Evolutionary conservation across 768 basidiomycete species (phyloP), one percentile per base, ranked within the genome.

Genomic region (Hygrophorus pudorinus): DNA sequence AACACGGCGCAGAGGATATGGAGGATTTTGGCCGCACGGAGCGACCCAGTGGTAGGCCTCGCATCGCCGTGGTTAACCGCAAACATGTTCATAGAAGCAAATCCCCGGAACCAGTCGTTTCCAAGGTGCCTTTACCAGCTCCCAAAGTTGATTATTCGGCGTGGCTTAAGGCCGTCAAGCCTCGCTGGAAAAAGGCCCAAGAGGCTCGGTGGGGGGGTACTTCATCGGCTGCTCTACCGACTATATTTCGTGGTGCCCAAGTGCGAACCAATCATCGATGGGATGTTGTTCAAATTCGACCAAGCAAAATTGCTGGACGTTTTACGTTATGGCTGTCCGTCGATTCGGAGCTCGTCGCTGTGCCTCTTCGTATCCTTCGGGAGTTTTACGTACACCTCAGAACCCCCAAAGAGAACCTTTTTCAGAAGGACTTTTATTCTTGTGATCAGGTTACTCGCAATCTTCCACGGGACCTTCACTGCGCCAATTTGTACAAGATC

Each of bases 381-480:
- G 81, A 93, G 55, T 96, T 98, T 61, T 97, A 94, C 61, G 71
- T 98, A 47, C 93, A 97, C 56, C 71, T 94, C 45, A 82, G 91
- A 16, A 36, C 32, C 8, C 69, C 80, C 0, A 70, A 67, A n/a
- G 67, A 74, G n/a, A 72, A 70, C 2, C 62, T 81, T 20, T 93
- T 93, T 63, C 76, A 68, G 28, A 66, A 74, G 2, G 76, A 81
- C 31, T 68, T 73, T 52, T 94, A 94, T 57, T 61, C 75, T 11
- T 70, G 70, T 48, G 81, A 88, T 48, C 78, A 82, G 47, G 84
- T 91, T 10, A 75, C 75, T 1, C 71, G 85, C 13, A 83, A 77
- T 47, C 62, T 98, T 28, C 96, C 94, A 2, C 75, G 89, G 41
- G 82, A 83, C 51, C 72, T 79, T 31, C 76, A 82, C 1, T 82